A percentile compares a stretch with the other conserved stretches of the same genome.
phyloP scores from a whole-genome alignment of 2,329 filamentous ascomycete genomes.

The Xylaria sp. region DNA sequence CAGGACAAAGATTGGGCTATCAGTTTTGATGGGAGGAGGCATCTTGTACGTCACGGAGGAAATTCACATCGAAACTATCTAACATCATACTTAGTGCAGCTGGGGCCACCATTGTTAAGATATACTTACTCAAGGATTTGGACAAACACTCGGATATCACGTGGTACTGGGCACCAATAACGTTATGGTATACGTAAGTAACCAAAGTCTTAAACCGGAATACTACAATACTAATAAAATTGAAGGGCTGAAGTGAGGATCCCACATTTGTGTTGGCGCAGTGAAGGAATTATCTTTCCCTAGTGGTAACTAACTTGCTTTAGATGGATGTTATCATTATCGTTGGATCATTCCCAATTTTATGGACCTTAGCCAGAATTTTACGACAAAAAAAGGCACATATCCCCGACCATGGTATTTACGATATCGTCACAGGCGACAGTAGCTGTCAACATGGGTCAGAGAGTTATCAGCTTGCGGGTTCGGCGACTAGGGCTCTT shows the following conservation, averaged over 20 bases:
- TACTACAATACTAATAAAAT: background rate
- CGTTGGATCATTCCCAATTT: constrained; percentile 15
- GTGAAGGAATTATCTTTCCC: background rate
- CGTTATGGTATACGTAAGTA: constrained; percentile 22
- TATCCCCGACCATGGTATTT: background rate
- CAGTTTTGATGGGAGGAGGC: constrained; percentile 17
- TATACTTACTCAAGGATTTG: constrained; percentile 7
- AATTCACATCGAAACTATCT: background rate
- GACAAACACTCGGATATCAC: constrained; percentile 5
- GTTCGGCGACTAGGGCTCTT: constrained; percentile 8
- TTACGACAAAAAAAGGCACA: background rate
- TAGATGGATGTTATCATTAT: constrained; percentile 25
- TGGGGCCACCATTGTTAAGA: constrained; percentile 15
- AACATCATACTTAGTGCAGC: constrained; percentile 8
- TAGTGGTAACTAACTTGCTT: background rate
- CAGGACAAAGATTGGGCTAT: constrained; percentile 16
- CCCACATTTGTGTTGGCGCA: background rate
- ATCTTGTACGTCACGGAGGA: constrained; percentile 7
- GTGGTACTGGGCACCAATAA: constrained; percentile 15
- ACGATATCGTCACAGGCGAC: background rate
- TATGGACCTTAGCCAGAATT: constrained; percentile 14
- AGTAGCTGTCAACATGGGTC: background rate
- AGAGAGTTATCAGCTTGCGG: background rate
- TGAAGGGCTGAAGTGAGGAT: constrained; percentile 16
- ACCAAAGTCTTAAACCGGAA: too few relatives aligned